phyloP scores from a whole-genome alignment of 108 stramenopile genomes.

The Aurantiochytrium sp. region DNA sequence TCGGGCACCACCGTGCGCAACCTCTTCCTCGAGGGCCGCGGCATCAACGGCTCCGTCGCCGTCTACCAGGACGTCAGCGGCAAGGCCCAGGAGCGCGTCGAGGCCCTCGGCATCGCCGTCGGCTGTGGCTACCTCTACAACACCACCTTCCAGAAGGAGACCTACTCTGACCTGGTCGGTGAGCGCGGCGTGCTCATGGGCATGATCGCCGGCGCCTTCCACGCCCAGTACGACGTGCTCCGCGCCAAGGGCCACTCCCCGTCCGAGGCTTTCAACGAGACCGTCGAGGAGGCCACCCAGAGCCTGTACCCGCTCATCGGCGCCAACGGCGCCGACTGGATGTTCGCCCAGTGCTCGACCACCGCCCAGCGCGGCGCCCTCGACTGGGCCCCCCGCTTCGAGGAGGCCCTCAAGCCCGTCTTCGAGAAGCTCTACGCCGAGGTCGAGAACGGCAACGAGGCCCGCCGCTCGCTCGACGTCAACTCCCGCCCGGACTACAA shows the following conservation, averaged over 20 bases:
- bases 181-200: conserved; percentile 31
- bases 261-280: conserved; percentile 27
- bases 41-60: conserved; percentile 30
- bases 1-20: conserved; percentile 29
- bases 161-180: conserved; percentile 26
- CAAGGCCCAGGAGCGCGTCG: conserved; percentile 21
- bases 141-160: conserved; percentile 34
- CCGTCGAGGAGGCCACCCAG: conserved; percentile 33
- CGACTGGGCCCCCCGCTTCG: conserved; percentile 3
- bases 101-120: conserved; percentile 18
- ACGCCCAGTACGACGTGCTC: conserved; percentile 32
- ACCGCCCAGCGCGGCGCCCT: conserved; percentile 30
- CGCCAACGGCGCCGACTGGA: conserved; percentile 30
- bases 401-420: conserved; percentile 29
- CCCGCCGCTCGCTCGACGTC: conserved; percentile 6
- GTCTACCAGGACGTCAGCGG: conserved; percentile 14
- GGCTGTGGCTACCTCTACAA: conserved; percentile 29
- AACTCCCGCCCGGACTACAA: conserved; percentile 17
- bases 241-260: conserved; percentile 28
- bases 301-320: conserved; percentile 25
- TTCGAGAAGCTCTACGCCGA: conserved; percentile 30
- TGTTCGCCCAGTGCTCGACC: conserved; percentile 17
- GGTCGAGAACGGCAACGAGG: conserved; percentile 33
- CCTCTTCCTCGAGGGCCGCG: conserved; percentile 32
- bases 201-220: conserved; percentile 30